Percentiles rank a stretch among this genome's conserved stretches.
Evolutionary conservation across 116 monocot genomes (phyloP).

Genomic region (Trichopus zeylanicus): DNA sequence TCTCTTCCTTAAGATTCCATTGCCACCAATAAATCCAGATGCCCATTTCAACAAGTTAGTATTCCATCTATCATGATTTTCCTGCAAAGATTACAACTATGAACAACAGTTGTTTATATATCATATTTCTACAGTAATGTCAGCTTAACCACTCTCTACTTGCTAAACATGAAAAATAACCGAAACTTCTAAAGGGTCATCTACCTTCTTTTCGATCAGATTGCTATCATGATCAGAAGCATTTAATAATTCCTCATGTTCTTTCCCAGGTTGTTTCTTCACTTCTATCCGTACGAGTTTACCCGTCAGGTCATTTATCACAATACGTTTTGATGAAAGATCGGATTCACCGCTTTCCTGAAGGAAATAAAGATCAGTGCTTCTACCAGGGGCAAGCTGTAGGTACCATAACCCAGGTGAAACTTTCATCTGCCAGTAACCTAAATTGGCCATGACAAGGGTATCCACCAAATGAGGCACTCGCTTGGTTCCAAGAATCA

Average conservation of each 20-base stretch:
- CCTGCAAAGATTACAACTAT: slow-evolving; percentile 42
- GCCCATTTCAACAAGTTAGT: slow-evolving; percentile 90
- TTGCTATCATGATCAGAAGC: slow-evolving; percentile 39
- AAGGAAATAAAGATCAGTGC: slow-evolving; percentile 74
- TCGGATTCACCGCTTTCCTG: slow-evolving; percentile 31
- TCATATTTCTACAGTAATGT: too few species aligned
- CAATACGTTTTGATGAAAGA: slow-evolving; percentile 48
- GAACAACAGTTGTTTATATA: too few species aligned
- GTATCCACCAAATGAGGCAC: slow-evolving; percentile 86
- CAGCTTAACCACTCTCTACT: too few species aligned
- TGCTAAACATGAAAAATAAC: too few species aligned
- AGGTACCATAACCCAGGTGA: slow-evolving; percentile 90
- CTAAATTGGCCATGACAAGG: slow-evolving; percentile 96
- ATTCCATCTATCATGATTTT: slow-evolving; percentile 63
- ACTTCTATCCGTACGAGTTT: slow-evolving; percentile 80
- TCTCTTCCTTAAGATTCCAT: slow-evolving; percentile 46
- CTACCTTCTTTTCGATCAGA: slow-evolving; percentile 35
- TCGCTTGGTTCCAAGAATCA: slow-evolving; percentile 77
- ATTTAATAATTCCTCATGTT: slow-evolving; percentile 68
- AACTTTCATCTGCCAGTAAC: slow-evolving; percentile 99
- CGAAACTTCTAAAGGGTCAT: too few species aligned
- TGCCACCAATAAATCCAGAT: slow-evolving; percentile 71
- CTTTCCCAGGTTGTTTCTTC: slow-evolving; percentile 64
- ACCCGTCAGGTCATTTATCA: slow-evolving; percentile 82
- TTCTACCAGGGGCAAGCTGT: slow-evolving; percentile 88